Base-by-base conservation (phyloP, 208 protist genomes). In the Acanthamoeba healyi region DNA sequence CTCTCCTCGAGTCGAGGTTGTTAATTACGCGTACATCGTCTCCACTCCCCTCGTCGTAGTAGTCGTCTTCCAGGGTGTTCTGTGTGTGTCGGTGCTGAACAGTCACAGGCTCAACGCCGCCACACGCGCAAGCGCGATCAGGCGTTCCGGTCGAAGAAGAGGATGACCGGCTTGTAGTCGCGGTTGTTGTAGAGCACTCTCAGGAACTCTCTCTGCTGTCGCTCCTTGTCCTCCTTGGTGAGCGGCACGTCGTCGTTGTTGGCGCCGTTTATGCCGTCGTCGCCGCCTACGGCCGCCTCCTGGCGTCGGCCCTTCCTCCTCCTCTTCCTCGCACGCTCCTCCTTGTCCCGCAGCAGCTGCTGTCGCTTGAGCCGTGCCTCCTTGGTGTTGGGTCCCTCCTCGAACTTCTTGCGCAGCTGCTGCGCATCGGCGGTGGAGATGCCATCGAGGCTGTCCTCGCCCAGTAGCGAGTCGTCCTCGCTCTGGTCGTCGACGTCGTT, bases 141-240 rank as follows among this genome's bases (percentile, higher is more conserved):
- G 32, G 79, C 42, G 42, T 88, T 88, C 4, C 79, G 12, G 87
- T 92, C 61, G 36, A 92, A 77, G 42, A 92, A 92, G 40, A 92
- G 87, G 38, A 92, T 77, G 61, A 92, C 87, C 7, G 87, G 87
- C 40, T 92, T 92, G 87, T 67, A 74, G 58, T 67, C 38, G 58
- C 46, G 87, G 34, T 92, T 92, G 40, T 65, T 65, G 54, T 89
- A 89, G 44, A 92, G 46, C 38, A 92, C 58, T 9, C 63, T 36
- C 17, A 92, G 63, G 46, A 92, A 92, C 56, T 92, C 87, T 14
- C 32, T 70, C 42, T 74, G 51, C 58, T 92, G 87, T 29, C 63
- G 54, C 63, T 92, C 58, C 46, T 56, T 92, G 38, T 92, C 87
- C 87, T 92, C 61, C 51, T 92, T 74, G n/a, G 87, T 92, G n/a